A percentile compares a stretch with the other conserved stretches of the same genome.
These are phyloP conservation scores for Ochetophila trinervis DNA, from an alignment of 306 rosid genomes.

Conservation along the genomic window DNA sequence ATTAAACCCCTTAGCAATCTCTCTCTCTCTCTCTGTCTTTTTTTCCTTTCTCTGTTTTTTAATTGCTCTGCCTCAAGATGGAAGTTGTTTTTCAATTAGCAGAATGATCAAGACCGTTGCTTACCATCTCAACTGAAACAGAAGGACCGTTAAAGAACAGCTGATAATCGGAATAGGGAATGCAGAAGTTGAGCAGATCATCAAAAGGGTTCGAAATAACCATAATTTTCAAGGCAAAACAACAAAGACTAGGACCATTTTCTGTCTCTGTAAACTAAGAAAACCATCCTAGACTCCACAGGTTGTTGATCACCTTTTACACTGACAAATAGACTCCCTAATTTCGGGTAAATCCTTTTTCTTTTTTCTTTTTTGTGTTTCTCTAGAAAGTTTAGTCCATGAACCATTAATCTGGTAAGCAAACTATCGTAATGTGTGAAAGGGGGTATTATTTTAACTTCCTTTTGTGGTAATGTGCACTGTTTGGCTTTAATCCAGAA, in stretches of 20 bases:
- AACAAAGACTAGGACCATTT: no score
- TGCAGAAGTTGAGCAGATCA: conserved; percentile 1
- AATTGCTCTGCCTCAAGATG: not conserved
- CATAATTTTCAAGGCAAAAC: no score
- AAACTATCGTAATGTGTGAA: no score
- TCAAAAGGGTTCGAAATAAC: not conserved
- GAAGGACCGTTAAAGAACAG: not conserved
- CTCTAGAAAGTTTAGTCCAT: not conserved
- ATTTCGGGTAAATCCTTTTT: not conserved
- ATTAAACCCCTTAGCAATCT: not conserved
- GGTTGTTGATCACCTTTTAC: not conserved
- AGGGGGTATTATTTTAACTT: no score
- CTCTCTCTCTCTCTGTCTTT: no score
- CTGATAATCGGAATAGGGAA: not conserved
- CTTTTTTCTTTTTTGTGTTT: not conserved
- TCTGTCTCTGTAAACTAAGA: no score
- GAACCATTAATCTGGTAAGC: conserved; percentile 7
- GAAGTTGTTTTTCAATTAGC: not conserved
- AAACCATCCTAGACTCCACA: not conserved
- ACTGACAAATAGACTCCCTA: conserved; percentile 9
- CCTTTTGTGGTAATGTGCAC: no score
- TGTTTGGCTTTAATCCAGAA: no score
- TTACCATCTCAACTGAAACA: not conserved
- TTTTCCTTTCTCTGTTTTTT: not conserved
- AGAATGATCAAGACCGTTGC: conserved; percentile 9